Evolutionary conservation across 495 filamentous ascomycete genomes (phyloP), one percentile per base, ranked within the genome.

Genomic region (Aspergillus steynii): DNA sequence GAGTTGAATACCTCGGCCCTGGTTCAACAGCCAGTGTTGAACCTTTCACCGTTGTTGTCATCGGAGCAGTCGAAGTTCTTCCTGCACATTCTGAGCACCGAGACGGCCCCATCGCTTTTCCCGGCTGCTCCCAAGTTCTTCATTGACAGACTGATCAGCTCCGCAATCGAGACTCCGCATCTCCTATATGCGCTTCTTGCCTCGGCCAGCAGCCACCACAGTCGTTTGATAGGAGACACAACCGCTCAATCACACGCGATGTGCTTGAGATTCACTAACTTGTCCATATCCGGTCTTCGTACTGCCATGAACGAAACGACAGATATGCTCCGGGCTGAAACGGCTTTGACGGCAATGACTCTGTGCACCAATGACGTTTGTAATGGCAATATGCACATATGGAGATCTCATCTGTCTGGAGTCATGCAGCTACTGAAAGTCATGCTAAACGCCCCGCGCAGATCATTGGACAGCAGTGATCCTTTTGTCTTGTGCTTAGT

Each of bases 361-460:
- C 50, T 75, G 10, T 75, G 73, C 60, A 75, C 69, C 5, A 75
- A 75, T 58, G 73, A 75, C 64, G 69, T 75, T 34, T 75, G 73
- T 27, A 75, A 75, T 60, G 73, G 73, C 0, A 68, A 74, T 37
- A 68, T 71, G 68, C 51, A 69, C 4, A 52, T 66, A n/a, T 72
- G 69, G 69, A 46, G 66, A 10, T 63, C 61, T 6, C 73, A 75
- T 64, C 63, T 75, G 12, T 42, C 54, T 3, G 72, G 72, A 1
- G 72, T 73, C 0, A 60, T 65, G 53, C 68, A 63, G 12, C 52
- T 74, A 2, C 55, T 74, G 1, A 53, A 45, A 29, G 60, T 61
- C 1, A 59, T 69, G 15, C 25, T 74, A 28, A 53, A 67, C 29
- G 34, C 5, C 4, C 47, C 49, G n/a, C 20, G 28, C 12, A n/a